Evolutionary conservation across 192 early-diverging fungal species (phyloP).

Genomic region (Spinellus fusiger): DNA sequence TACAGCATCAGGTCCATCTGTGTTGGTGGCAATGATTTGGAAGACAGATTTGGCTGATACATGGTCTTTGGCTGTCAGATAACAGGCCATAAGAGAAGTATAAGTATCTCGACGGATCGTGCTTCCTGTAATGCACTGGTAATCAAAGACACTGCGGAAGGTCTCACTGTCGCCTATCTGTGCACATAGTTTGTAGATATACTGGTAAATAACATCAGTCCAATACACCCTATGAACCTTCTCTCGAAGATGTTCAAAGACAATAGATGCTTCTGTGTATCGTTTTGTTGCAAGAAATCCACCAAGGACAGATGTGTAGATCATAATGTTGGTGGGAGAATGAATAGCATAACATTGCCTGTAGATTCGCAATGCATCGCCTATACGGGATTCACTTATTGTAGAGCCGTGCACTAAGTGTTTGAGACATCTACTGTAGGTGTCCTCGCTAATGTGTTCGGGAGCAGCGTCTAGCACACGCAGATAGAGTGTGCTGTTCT

Average conservation of each 20-base stretch:
- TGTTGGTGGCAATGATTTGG: conserved; percentile 2
- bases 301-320: background rate
- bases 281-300: background rate
- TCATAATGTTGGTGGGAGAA: background rate
- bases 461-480: too few relatives aligned
- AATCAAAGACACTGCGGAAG: background rate
- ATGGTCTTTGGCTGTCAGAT: conserved; percentile 9
- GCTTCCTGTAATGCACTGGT: background rate
- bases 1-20: conserved; percentile 19
- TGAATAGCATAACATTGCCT: too few relatives aligned
- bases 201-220: background rate
- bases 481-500: too few relatives aligned
- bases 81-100: conserved; percentile 20
- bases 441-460: too few relatives aligned
- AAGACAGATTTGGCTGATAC: conserved; percentile 8
- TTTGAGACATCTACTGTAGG: too few relatives aligned
- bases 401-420: too few relatives aligned
- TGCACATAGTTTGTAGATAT: conserved; percentile 7
- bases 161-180: conserved; percentile 11
- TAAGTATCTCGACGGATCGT: conserved; percentile 13
- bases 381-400: too few relatives aligned
- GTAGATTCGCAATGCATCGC: too few relatives aligned
- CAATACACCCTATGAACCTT: background rate
- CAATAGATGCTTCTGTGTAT: background rate
- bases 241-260: background rate